These are phyloP conservation scores for Cladosporium sp. DNA, from an alignment of 2,329 filamentous ascomycete genomes.

Conservation along the genomic window DNA sequence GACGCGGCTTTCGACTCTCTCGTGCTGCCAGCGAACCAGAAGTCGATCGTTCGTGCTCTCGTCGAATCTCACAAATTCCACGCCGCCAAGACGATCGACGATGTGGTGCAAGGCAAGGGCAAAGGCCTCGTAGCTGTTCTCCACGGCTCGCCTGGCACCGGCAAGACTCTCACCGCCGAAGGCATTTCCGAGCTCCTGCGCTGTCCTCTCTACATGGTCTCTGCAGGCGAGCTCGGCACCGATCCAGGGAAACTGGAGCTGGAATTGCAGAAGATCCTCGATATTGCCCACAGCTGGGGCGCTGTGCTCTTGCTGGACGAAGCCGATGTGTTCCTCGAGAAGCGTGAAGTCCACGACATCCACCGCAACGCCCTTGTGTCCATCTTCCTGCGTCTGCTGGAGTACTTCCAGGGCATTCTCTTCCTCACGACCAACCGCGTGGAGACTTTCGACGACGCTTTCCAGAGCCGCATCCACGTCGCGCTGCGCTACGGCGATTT, in stretches of 20 bases:
- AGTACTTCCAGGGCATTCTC: conserved; percentile 90
- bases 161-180: conserved; percentile 86
- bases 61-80: conserved; percentile 85
- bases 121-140: conserved; percentile 81
- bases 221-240: conserved; percentile 78
- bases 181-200: conserved; percentile 81
- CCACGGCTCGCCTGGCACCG: conserved; percentile 82
- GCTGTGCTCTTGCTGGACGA: conserved; percentile 84
- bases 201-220: conserved; percentile 81
- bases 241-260: conserved; percentile 72
- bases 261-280: conserved; percentile 80
- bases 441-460: conserved; percentile 85
- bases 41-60: conserved; percentile 71
- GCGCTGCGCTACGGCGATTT: conserved; percentile 79
- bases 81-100: conserved; percentile 78
- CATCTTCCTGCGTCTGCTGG: conserved; percentile 81
- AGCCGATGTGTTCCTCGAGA: conserved; percentile 81
- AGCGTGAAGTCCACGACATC: conserved; percentile 78
- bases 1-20: conserved; percentile 78
- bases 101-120: conserved; percentile 71
- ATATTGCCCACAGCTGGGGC: conserved; percentile 84
- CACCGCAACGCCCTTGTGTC: conserved; percentile 83
- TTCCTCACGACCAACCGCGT: conserved; percentile 90
- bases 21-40: conserved; percentile 67
- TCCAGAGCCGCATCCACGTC: conserved; percentile 85